phyloP scores from a whole-genome alignment of 805 yeast species.

The Barnettozyma wickerhamii region DNA sequence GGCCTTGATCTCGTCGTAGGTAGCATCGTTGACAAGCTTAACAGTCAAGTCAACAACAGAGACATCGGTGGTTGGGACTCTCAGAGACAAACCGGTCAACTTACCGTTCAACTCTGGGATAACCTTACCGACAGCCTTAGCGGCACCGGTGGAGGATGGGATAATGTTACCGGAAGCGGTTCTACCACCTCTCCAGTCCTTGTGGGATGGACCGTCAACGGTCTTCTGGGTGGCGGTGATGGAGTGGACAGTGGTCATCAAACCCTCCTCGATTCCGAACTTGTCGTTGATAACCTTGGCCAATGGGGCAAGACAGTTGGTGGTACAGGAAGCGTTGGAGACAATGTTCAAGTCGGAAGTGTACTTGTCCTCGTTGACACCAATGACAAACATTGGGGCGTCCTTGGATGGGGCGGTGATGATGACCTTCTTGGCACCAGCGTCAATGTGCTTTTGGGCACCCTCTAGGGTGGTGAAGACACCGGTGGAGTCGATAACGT shows the following conservation, averaged over 20 bases:
- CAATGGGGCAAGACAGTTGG: constrained; percentile 72
- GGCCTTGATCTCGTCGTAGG: constrained; percentile 60
- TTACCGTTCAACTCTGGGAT: constrained; percentile 69
- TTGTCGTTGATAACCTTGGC: constrained; percentile 63
- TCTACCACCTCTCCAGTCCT: constrained; percentile 81
- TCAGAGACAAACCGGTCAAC: constrained; percentile 69
- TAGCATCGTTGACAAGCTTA: constrained; percentile 51
- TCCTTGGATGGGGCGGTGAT: constrained; percentile 70
- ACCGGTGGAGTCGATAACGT: constrained; percentile 69
- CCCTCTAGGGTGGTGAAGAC: constrained; percentile 62
- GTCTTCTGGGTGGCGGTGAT: constrained; percentile 71
- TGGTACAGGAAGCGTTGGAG: constrained; percentile 71
- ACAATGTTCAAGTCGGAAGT: constrained; percentile 52
- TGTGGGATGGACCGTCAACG: constrained; percentile 74
- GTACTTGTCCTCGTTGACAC: constrained; percentile 63
- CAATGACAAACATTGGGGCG: constrained; percentile 71
- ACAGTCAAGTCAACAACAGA: constrained; percentile 70
- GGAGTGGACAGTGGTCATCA: constrained; percentile 73
- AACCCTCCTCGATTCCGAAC: constrained; percentile 68
- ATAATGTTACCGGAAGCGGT: constrained; percentile 73
- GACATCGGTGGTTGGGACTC: constrained; percentile 73
- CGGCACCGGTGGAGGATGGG: constrained; percentile 76
- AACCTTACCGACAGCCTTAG: constrained; percentile 73
- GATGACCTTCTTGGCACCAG: constrained; percentile 71
- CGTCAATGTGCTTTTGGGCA: constrained; percentile 65